phyloP scores from a whole-genome alignment of 2,329 filamentous ascomycete species.

The Pestalotiopsis sp. region DNA sequence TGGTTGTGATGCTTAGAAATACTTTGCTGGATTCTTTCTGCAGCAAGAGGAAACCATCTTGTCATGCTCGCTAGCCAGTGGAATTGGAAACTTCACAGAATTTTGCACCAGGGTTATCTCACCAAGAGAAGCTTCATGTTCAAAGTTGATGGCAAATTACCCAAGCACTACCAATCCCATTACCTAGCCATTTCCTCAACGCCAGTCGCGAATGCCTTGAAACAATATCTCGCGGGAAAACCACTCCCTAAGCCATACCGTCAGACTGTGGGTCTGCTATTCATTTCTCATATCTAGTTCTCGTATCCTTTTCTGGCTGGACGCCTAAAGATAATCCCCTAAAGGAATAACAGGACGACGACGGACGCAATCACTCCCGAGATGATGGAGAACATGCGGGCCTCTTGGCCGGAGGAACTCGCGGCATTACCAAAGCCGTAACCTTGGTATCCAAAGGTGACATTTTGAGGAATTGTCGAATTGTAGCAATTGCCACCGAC shows the following conservation, averaged over 20 bases:
- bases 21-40: no score
- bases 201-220: background rate
- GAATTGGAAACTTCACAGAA: background rate
- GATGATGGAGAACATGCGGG: no score
- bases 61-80: no score
- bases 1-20: no score
- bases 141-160: background rate
- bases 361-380: no score
- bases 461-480: constrained; percentile 62
- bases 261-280: no score
- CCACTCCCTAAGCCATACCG: background rate
- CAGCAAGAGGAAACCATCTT: no score
- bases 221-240: background rate
- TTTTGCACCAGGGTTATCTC: background rate
- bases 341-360: background rate
- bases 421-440: constrained; percentile 42
- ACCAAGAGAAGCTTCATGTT: background rate
- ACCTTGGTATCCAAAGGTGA: constrained; percentile 69
- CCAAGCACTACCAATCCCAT: background rate
- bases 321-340: background rate
- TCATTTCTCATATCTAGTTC: no score
- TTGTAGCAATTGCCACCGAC: constrained; percentile 69
- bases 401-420: background rate
- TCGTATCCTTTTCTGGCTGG: no score
- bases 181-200: background rate